Conservation (phyloP, 1,139 yeast genomes). For the Hemisphaericaspora xylofermentans region DNA sequence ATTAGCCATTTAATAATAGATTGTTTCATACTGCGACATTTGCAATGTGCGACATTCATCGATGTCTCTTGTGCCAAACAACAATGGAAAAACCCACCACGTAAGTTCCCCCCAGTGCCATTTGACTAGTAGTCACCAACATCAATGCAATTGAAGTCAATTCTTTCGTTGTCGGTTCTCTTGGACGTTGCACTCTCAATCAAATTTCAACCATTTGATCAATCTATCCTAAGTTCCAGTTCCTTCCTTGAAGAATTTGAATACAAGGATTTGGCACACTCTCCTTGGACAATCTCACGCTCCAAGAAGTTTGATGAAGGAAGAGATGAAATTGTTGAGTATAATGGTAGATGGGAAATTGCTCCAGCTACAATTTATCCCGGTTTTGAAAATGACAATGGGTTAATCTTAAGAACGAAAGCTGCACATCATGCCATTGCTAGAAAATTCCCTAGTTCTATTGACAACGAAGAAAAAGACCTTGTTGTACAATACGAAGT, state of each 20-base stretch:
- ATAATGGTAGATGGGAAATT: constrained; percentile 72
- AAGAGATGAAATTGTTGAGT: constrained; percentile 35
- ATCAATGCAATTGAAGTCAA: constrained; percentile 1
- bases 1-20: constrained; percentile 2
- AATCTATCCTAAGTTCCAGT: constrained; percentile 27
- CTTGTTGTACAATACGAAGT: constrained; percentile 88
- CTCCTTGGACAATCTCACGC: constrained; percentile 64
- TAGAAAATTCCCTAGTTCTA: constrained; percentile 50
- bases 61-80: not conserved
- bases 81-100: too few relatives aligned
- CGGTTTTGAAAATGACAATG: constrained; percentile 64
- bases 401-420: constrained; percentile 69
- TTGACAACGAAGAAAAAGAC: constrained; percentile 58
- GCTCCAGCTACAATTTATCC: constrained; percentile 53
- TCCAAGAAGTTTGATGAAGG: constrained; percentile 53
- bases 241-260: constrained; percentile 74
- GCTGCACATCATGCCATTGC: constrained; percentile 84
- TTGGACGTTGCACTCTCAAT: not conserved
- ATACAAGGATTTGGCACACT: constrained; percentile 32
- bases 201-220: constrained; percentile 31
- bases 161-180: not conserved
- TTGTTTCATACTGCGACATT: constrained; percentile 1
- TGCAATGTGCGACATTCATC: not conserved
- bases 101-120: too few relatives aligned
- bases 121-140: not conserved